phyloP scores from a whole-genome alignment of 2,329 filamentous ascomycete species.

The Massarina eburnea region DNA sequence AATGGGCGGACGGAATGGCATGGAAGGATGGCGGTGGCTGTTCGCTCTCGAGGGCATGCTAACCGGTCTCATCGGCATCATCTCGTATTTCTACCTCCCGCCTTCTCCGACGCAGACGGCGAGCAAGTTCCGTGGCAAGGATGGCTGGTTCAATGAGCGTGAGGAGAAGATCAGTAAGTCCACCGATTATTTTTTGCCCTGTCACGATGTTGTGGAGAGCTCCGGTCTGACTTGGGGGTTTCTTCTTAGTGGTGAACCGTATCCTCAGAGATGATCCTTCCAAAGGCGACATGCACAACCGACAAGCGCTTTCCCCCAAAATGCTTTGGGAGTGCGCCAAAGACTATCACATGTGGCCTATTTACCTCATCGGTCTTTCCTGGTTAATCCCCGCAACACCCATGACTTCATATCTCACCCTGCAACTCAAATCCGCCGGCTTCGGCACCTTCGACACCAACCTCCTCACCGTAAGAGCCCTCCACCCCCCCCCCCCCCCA shows the following conservation, averaged over 20 bases:
- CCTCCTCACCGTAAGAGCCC: constrained; percentile 33
- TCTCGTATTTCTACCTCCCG: constrained; percentile 44
- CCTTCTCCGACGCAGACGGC: constrained; percentile 65
- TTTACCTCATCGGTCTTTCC: constrained; percentile 39
- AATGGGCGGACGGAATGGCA: constrained; percentile 50
- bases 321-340: constrained; percentile 54
- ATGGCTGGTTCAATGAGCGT: constrained; percentile 67
- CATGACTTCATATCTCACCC: constrained; percentile 37
- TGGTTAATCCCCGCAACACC: constrained; percentile 40
- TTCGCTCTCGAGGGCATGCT: constrained; percentile 49
- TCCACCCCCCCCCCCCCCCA: background rate
- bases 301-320: constrained; percentile 52
- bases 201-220: constrained; percentile 1
- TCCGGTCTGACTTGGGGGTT: constrained; percentile 6
- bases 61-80: constrained; percentile 40
- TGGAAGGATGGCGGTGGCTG: constrained; percentile 59
- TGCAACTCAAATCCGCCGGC: constrained; percentile 37
- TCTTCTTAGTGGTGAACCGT: constrained; percentile 58
- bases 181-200: background rate
- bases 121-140: constrained; percentile 60
- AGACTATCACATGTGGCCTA: constrained; percentile 59
- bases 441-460: constrained; percentile 44
- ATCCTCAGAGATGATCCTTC: constrained; percentile 58
- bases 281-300: constrained; percentile 64
- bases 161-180: constrained; percentile 63